These are phyloP conservation scores for Quillaja saponaria DNA, from an alignment of 306 rosid species.

Conservation along the genomic window DNA sequence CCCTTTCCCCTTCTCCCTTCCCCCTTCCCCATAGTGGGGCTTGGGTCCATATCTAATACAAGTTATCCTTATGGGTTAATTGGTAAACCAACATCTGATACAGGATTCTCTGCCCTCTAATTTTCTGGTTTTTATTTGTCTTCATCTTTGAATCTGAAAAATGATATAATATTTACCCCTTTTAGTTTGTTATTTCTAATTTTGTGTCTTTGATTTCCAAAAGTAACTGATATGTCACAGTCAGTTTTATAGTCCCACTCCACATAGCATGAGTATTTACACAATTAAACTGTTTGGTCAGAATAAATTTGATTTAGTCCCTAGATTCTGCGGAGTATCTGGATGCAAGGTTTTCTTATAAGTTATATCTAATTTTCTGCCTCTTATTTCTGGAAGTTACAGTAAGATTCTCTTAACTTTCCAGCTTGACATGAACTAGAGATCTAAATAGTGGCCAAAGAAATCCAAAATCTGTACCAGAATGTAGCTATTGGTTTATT, in stretches of 20 bases:
- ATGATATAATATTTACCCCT: no score
- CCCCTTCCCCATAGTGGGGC: no score
- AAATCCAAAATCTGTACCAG: constrained; percentile 7
- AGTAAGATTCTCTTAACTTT: constrained; percentile 1
- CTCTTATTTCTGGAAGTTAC: constrained; percentile 18
- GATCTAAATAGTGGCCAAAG: background rate
- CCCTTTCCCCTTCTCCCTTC: no score
- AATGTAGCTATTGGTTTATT: background rate
- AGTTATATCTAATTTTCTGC: background rate
- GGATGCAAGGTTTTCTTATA: background rate
- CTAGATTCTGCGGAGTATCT: constrained; percentile 15
- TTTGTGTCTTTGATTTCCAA: constrained; percentile 5
- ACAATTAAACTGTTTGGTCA: constrained; percentile 15
- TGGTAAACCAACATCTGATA: no score
- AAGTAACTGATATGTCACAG: constrained; percentile 11
- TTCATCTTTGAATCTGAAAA: no score
- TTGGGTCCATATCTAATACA: no score
- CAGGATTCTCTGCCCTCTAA: no score
- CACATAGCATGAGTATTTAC: constrained; percentile 5
- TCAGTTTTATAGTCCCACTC: background rate
- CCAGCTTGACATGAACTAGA: constrained; percentile 7
- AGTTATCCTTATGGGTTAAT: no score
- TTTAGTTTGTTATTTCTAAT: background rate
- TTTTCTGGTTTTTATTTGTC: no score
- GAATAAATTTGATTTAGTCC: constrained; percentile 12